A percentile compares a stretch with the other conserved stretches of the same genome.
These are phyloP conservation scores for Magnolia changhungtana DNA, from an alignment of 164 flowering plant genomes.

Conservation along the genomic window DNA sequence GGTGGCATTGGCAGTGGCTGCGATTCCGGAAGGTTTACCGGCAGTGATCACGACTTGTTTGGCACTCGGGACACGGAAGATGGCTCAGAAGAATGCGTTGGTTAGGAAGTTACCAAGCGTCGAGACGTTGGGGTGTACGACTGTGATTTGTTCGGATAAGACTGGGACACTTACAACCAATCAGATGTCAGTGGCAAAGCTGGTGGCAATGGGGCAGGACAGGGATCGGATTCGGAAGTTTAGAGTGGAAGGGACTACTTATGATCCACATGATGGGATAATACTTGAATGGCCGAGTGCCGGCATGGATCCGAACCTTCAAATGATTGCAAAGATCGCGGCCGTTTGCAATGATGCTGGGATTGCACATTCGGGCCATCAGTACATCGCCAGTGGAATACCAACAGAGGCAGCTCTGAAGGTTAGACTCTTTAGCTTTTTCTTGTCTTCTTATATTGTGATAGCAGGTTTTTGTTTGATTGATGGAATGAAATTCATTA, in stretches of 20 bases:
- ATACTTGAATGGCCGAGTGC: conserved; percentile 61
- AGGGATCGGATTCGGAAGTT: conserved; percentile 30
- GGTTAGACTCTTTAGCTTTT: conserved; percentile 31
- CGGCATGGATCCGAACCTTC: conserved; percentile 68
- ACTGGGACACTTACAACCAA: conserved; percentile 73
- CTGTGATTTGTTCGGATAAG: conserved; percentile 60
- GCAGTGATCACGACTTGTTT: conserved; percentile 60
- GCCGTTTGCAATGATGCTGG: conserved; percentile 80
- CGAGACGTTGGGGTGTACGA: conserved; percentile 57
- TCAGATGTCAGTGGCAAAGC: conserved; percentile 73
- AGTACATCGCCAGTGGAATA: conserved; percentile 63
- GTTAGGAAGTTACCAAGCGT: conserved; percentile 60
- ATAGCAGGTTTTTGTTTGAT: no score
- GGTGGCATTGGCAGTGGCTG: conserved; percentile 63
- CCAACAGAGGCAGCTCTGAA: conserved; percentile 92
- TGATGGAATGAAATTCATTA: no score
- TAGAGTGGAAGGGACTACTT: conserved; percentile 70
- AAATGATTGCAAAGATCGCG: conserved; percentile 67
- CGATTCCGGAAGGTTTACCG: conserved; percentile 57
- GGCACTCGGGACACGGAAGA: conserved; percentile 57
- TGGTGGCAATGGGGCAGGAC: conserved; percentile 54
- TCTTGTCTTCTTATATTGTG: no score
- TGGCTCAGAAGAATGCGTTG: conserved; percentile 60
- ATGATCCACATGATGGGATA: conserved; percentile 63
- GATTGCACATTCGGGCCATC: conserved; percentile 46